Conservation (phyloP, 2,329 filamentous ascomycete genomes). For the Pseudogymnoascus sp. region DNA sequence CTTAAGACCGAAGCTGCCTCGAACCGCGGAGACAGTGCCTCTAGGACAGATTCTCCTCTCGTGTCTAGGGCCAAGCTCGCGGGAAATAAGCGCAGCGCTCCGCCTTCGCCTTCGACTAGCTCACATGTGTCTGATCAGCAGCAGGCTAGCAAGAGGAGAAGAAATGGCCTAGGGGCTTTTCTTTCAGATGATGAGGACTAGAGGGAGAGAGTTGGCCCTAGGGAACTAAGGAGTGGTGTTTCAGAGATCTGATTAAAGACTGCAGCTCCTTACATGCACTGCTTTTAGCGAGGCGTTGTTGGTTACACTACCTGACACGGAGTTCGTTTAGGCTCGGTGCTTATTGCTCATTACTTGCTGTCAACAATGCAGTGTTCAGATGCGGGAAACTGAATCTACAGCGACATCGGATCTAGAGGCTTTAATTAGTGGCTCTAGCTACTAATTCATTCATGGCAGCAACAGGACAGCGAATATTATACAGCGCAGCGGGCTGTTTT, state of each 20-base stretch:
- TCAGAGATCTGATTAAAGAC: neutral
- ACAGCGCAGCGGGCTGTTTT: neutral
- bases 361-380: too few relatives aligned
- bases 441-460: neutral
- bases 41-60: neutral
- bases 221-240: neutral
- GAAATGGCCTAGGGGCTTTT: neutral
- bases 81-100: neutral
- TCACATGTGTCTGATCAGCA: neutral
- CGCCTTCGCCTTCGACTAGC: neutral
- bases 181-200: neutral
- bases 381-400: neutral
- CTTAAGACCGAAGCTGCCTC: neutral
- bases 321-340: neutral
- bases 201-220: neutral
- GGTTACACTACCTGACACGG: neutral
- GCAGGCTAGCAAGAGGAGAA: neutral
- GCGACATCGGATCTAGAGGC: neutral
- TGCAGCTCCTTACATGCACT: neutral
- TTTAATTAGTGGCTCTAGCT: neutral
- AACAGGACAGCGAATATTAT: neutral
- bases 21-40: neutral
- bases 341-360: neutral
- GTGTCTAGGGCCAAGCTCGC: neutral
- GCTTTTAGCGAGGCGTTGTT: neutral